These are phyloP conservation scores for Nicotiana sylvestris DNA, from an alignment of 257 asterid genomes.

Conservation along the genomic window DNA sequence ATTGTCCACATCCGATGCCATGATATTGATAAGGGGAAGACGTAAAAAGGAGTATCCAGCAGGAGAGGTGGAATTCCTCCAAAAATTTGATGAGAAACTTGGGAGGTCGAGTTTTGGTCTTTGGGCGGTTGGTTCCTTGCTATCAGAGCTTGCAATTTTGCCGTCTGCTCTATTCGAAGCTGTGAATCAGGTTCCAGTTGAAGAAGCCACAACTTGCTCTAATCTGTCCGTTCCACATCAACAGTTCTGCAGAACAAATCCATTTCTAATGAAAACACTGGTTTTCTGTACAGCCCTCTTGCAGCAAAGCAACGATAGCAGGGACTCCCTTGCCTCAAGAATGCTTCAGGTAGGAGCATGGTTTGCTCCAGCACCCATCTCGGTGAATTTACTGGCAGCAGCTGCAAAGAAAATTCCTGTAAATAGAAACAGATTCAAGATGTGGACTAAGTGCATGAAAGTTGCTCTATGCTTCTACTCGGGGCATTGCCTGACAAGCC, in stretches of 20 bases:
- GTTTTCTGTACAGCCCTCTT: constrained; percentile 41
- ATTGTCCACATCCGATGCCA: constrained; percentile 55
- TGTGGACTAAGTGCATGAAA: constrained; percentile 50
- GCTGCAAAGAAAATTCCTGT: constrained; percentile 60
- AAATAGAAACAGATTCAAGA: constrained; percentile 35
- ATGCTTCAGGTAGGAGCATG: constrained; percentile 82
- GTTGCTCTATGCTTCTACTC: constrained; percentile 44
- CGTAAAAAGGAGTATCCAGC: constrained; percentile 54
- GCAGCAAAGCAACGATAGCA: constrained; percentile 38
- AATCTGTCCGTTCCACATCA: constrained; percentile 39
- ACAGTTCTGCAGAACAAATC: constrained; percentile 51
- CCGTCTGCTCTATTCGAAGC: constrained; percentile 72
- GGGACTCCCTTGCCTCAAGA: constrained; percentile 42
- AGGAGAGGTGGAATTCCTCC: constrained; percentile 50
- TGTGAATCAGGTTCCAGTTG: constrained; percentile 38
- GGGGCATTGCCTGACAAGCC: constrained; percentile 37
- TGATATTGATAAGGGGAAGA: constrained; percentile 53
- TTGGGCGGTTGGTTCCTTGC: constrained; percentile 56
- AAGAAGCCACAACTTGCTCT: constrained; percentile 31
- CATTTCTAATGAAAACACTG: constrained; percentile 54
- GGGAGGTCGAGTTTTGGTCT: constrained; percentile 70
- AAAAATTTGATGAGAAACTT: constrained; percentile 56
- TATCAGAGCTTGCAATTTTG: constrained; percentile 53
- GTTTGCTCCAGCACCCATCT: constrained; percentile 71
- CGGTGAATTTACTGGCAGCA: constrained; percentile 51